These are phyloP conservation scores for Lunasporangiospora selenospora DNA, from an alignment of 192 early-diverging fungal genomes.

Conservation along the genomic window DNA sequence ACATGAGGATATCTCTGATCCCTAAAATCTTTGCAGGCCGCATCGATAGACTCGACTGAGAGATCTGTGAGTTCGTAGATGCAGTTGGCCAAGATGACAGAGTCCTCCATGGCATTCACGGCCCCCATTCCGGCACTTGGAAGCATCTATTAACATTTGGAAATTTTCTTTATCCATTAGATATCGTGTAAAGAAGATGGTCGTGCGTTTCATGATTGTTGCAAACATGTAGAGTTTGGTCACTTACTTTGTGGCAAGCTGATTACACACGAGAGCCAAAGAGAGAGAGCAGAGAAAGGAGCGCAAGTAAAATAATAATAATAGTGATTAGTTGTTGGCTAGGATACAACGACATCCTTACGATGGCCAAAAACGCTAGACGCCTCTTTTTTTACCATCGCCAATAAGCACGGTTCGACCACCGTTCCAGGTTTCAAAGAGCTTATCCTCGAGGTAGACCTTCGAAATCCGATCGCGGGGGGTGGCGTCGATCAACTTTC, in stretches of 20 bases:
- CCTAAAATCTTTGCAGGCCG: background rate
- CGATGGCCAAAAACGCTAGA: no score
- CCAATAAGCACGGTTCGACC: conserved; percentile 23
- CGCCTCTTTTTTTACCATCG: conserved; percentile 3
- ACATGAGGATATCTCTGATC: conserved; percentile 1
- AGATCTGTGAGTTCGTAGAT: conserved; percentile 6
- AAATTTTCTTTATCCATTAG: background rate
- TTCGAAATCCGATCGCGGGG: conserved; percentile 1
- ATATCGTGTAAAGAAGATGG: background rate
- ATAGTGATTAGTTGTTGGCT: no score
- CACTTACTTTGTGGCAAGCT: conserved; percentile 11
- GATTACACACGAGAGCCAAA: no score
- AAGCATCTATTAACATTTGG: background rate
- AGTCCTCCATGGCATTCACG: conserved; percentile 37
- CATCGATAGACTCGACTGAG: background rate
- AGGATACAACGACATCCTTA: background rate
- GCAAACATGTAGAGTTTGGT: no score
- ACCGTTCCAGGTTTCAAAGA: conserved; percentile 19
- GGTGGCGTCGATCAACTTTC: conserved; percentile 15
- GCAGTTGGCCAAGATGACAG: conserved; percentile 25
- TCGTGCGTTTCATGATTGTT: no score
- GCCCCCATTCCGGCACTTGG: conserved; percentile 6
- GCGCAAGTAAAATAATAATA: background rate
- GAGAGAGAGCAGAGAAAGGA: no score
- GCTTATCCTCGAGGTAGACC: conserved; percentile 10